Evolutionary conservation across 345 rosid species (phyloP).

Genomic region (Acer yangbiense): DNA sequence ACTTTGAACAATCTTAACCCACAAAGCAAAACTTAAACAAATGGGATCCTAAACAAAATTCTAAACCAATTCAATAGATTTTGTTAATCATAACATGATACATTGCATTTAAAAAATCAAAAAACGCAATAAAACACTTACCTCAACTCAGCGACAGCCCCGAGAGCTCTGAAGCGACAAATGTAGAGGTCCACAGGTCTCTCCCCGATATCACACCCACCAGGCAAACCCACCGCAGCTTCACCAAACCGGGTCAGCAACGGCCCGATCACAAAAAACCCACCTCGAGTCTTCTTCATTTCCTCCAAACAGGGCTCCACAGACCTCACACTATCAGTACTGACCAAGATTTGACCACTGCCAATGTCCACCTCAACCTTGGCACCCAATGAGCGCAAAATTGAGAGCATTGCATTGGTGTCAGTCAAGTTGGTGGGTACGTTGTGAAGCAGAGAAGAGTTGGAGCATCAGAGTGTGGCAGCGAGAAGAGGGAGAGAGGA

Average conservation of each 20-base stretch:
- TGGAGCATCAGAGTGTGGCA: constrained; percentile 32
- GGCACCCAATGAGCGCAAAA: constrained; percentile 33
- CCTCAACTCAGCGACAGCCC: constrained; percentile 31
- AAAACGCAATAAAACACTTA: not conserved
- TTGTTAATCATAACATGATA: not conserved
- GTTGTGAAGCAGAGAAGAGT: constrained; percentile 24
- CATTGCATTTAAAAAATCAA: not conserved
- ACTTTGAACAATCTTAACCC: too few relatives aligned
- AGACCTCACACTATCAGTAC: constrained; percentile 14
- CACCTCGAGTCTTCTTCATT: constrained; percentile 34
- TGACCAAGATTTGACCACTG: constrained; percentile 10
- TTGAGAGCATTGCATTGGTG: constrained; percentile 18
- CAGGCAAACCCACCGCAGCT: constrained; percentile 35
- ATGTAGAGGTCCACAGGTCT: constrained; percentile 39
- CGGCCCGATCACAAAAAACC: constrained; percentile 38
- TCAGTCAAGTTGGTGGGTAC: constrained; percentile 23
- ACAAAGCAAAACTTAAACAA: too few relatives aligned
- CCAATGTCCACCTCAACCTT: constrained; percentile 17
- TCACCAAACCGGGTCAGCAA: constrained; percentile 36
- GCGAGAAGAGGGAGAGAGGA: constrained; percentile 35
- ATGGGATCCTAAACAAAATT: too few relatives aligned
- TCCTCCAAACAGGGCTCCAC: constrained; percentile 27
- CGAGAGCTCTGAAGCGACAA: constrained; percentile 37
- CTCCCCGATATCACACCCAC: constrained; percentile 42
- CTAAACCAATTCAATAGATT: not conserved